Base-by-base conservation (phyloP, 2,329 filamentous ascomycete species). In the Aureobasidium sp. region DNA sequence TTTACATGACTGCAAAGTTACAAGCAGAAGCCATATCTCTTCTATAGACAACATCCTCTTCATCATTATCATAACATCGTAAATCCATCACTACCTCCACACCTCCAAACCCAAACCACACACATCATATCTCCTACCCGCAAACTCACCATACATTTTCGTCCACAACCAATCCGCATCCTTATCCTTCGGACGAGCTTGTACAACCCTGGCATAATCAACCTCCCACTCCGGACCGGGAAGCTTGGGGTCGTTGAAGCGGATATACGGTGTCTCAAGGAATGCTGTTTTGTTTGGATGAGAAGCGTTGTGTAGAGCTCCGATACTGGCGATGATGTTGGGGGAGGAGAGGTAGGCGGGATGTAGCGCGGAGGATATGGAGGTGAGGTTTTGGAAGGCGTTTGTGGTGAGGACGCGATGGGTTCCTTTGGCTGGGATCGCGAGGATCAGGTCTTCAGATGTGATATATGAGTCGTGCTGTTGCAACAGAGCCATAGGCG, bases 201-300 rank as follows among this genome's bases (percentile, higher is more conserved):
- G 75, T 15, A 79, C 75, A 56, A 79, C 77, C 51, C 78, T 74
- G 2, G 75, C 67, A 70, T 78, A 84, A 1, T 82, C 82, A 9
- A 84, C 76, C 66, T 85, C 82, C 71, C 82, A 84, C 70, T 85
- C 81, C n/a, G 83, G 83, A 15, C 82, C 83, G 13, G 82, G 81
- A 1, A 85, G 68, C 67, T 82, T 82, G 7, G 81, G 79, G 66
- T 85, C 83, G 1, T 75, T 77, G 67, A 85, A 77, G 4, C 79
- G 78, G 64, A 85, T 77, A 29, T 83, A 85, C 20, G 81, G 79
- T 8, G 82, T 81, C 51, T 78, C 71, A 25, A 76, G 71, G 66
- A 80, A 85, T 1, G 74, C 74, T 0, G 80, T 82, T n/a, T 76
- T 74, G 68, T 84, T 84, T 7, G 48, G 48, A 11, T 66, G 33